Evolutionary conservation across 1,284 basidiomycete genomes (phyloP).

Genomic region (Puccinia polysora): DNA sequence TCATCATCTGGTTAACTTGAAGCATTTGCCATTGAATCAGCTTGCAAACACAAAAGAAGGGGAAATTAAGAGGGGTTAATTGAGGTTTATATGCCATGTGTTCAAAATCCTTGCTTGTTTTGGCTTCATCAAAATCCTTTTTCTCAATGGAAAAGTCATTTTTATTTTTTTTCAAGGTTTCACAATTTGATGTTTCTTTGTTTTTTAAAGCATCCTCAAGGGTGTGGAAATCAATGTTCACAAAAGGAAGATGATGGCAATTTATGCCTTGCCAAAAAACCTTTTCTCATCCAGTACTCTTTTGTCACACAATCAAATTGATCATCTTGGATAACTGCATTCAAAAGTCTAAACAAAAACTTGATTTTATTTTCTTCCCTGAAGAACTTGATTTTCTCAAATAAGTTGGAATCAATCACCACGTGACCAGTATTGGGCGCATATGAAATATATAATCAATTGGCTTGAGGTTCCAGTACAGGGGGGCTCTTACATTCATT

Average conservation of each 20-base stretch:
- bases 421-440: slow-evolving; percentile 78
- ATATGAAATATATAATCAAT: slow-evolving; percentile 80
- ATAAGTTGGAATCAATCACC: slow-evolving; percentile 79
- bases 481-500: slow-evolving; percentile 34
- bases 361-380: slow-evolving; percentile 80
- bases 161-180: background rate
- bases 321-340: slow-evolving; percentile 46
- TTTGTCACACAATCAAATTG: slow-evolving; percentile 57
- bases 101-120: slow-evolving; percentile 13
- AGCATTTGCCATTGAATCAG: too few species aligned
- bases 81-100: slow-evolving; percentile 44
- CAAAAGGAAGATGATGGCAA: background rate
- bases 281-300: slow-evolving; percentile 60
- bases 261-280: slow-evolving; percentile 65
- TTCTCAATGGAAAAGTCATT: background rate
- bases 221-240: slow-evolving; percentile 46
- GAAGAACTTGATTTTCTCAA: slow-evolving; percentile 73
- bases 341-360: slow-evolving; percentile 63
- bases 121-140: slow-evolving; percentile 8
- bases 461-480: slow-evolving; percentile 53
- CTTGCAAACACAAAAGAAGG: slow-evolving; percentile 29
- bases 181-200: background rate
- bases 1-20: background rate
- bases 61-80: slow-evolving; percentile 48
- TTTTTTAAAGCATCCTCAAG: slow-evolving; percentile 46